Percentiles rank a stretch among this genome's conserved stretches.
These are phyloP conservation scores for Oemleria cerasiformis DNA, from an alignment of 306 rosid genomes.

Conservation along the genomic window DNA sequence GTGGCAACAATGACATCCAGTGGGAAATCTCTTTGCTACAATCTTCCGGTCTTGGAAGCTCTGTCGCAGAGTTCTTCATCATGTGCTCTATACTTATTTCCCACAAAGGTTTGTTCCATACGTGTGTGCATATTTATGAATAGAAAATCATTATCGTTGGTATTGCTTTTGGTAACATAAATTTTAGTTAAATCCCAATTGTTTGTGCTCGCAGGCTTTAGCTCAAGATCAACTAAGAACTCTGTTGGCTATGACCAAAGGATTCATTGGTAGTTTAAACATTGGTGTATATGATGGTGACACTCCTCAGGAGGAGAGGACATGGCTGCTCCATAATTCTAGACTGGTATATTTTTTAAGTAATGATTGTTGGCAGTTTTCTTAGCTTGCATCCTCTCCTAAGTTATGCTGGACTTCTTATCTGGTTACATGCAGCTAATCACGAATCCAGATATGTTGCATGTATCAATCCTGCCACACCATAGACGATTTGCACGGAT, in stretches of 20 bases:
- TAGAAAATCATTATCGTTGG: not conserved
- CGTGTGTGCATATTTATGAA: conserved; percentile 18
- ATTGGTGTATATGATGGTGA: conserved; percentile 94
- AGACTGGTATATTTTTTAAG: conserved; percentile 64
- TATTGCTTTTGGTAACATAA: not conserved
- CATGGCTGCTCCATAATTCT: conserved; percentile 64
- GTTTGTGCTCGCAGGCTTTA: conserved; percentile 60
- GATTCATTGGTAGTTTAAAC: conserved; percentile 50
- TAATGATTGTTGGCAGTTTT: conserved; percentile 13
- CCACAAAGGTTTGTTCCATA: conserved; percentile 73
- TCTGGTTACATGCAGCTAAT: conserved; percentile 61
- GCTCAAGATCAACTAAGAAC: conserved; percentile 97
- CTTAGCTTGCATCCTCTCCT: conserved; percentile 29
- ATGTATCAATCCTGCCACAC: conserved; percentile 82
- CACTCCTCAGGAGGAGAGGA: conserved; percentile 63
- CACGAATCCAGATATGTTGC: conserved; percentile 98
- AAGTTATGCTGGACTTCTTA: conserved; percentile 11
- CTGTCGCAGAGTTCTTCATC: conserved; percentile 50
- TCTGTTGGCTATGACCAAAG: conserved; percentile 60
- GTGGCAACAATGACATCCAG: conserved; percentile 96
- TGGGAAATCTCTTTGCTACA: conserved; percentile 95
- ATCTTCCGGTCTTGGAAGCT: conserved; percentile 74
- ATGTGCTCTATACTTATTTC: conserved; percentile 85
- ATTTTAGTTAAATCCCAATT: conserved; percentile 15
- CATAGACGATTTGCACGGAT: conserved; percentile 70